Evolutionary conservation across 1,139 yeast species (phyloP), one percentile per base, ranked within the genome.

Genomic region (Geotrichum australiense): DNA sequence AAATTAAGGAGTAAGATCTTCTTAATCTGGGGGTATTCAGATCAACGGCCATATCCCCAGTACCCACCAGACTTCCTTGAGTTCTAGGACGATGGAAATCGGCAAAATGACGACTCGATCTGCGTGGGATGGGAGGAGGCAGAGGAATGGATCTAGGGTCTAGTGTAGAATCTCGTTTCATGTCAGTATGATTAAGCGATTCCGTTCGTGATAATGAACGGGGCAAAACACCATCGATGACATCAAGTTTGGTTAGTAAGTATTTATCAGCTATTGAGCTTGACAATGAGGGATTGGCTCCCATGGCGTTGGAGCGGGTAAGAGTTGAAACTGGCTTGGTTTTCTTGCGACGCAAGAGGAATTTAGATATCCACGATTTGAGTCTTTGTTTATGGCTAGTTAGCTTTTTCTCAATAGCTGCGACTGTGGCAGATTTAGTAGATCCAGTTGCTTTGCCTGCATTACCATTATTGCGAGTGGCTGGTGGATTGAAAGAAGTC

Each of bases 231-330:
- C 26, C 12, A 14, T 33, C 37, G 12, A 33, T 27, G 12, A 33
- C 42, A 28, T 33, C 37, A 4, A 39, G 33, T 2, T 39, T 26
- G 2, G 42, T 32, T n/a, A 32, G 29, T 11, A 39, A 23, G 23
- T 39, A 39, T 34, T 39, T 39, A 25, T 39, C 34, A 2, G 42
- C 28, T 19, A 27, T 39, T 12, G 37, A 23, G 7, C 29, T 25
- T 12, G 19, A 11, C 7, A 29, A 5, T 7, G 32, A 29, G 6
- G 19, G 32, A 29, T 11, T 15, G 5, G 15, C 5, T 8, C 20
- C 20, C 8, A 8, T 29, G 25, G 10, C 7, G 25, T 11, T 8
- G 25, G 10, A 23, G 25, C 25, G 11, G 18, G 32, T 6, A 18
- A 18, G 19, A 7, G 32, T 15, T 7, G n/a, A 6, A 6, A 7